Base-by-base conservation (phyloP, 257 asterid genomes). In the Nicotiana tabacum region DNA sequence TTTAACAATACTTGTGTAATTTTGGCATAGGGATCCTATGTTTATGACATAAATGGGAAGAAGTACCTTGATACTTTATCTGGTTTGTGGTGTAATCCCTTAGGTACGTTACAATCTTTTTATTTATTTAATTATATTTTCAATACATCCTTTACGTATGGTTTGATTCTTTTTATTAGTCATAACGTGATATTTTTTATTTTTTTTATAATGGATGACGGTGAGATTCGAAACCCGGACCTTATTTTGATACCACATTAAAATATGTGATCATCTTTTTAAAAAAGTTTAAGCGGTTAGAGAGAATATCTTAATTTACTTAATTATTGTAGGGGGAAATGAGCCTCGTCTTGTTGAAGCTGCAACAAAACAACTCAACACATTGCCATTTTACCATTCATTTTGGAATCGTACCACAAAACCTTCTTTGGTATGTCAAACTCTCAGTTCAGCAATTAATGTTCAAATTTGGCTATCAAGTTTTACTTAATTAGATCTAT, bases 401-500 rank as follows among this genome's bases (percentile, higher is more conserved):
- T 95, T 95, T 77, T 95, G 98, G 98, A 95, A 95, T 85, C 94
- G 98, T 79, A 92, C 99, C 15, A 95, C 99, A 66, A 92, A 89
- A 84, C 98, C 99, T 24, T 87, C 98, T 74, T 86, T 95, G 95
- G 99, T 93, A 88, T 46, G 81, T 66, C 55, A 77, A 82, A 30
- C 4, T 53, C 66, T 76, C 46, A 53, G 6, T 53, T 53, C 27
- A 83, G 16, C 43, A 61, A 60, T 37, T 37, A 1, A n/a, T 37
- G 5, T 11, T 5, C 5, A 51, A 5, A 11, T 53, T 51, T 51
- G 16, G 5, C 57, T 51, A 51, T 51, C 3, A 53, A 0, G 17
- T 53, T 53, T 12, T 53, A 53, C 18, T 53, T 53, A 12, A 32
- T 32, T 32, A 32, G 3, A 32, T 30, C 32, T 30, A 30, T 30